Base-by-base conservation (phyloP, 108 stramenopile genomes). In the Schizochytrium sp. region DNA sequence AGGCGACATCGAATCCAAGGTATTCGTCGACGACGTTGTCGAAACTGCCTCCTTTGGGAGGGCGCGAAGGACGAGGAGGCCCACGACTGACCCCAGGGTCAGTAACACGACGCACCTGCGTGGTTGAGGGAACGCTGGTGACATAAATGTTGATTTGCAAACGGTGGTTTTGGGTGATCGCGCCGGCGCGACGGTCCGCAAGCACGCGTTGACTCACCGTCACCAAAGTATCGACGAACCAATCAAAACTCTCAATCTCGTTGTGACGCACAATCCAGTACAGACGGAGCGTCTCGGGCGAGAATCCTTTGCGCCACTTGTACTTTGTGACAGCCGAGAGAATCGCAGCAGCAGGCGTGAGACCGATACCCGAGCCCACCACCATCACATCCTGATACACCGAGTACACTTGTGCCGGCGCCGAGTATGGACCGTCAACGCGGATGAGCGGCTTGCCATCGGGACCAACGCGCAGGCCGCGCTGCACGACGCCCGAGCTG, bases 341-440 rank as follows among this genome's bases (percentile, higher is more conserved):
- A 45, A 93, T 90, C 60, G 91, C 58, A 14, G 87, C 91, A 12
- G 83, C 58, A 0, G 92, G 92, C 8, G 92, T 93, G 48, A 93
- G 34, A 51, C 92, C 92, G 60, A 93, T 93, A 29, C 92, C 92
- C 47, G 91, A 91, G 45, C 92, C 90, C 14, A 90, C 59, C 34
- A 90, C n/a, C 72, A 90, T 88, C 43, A 72, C 58, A 21, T 88
- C 60, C 71, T 63, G 88, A 58, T 93, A 93, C 16, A 57, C n/a
- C 16, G 51, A 44, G 60, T 91, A 93, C 72, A 90, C 88, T 58
- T 89, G 87, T 5, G 91, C 43, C 12, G 92, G 92, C 28, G 92
- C 92, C 25, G 90, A 41, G 87, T 90, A 88, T 3, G 91, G 91
- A 1, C 92, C 92, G 71, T 93, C 92, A n/a, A 93, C 88, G 23